Conservation (phyloP, 257 asterid species). For the Nyctanthes arbortristis region DNA sequence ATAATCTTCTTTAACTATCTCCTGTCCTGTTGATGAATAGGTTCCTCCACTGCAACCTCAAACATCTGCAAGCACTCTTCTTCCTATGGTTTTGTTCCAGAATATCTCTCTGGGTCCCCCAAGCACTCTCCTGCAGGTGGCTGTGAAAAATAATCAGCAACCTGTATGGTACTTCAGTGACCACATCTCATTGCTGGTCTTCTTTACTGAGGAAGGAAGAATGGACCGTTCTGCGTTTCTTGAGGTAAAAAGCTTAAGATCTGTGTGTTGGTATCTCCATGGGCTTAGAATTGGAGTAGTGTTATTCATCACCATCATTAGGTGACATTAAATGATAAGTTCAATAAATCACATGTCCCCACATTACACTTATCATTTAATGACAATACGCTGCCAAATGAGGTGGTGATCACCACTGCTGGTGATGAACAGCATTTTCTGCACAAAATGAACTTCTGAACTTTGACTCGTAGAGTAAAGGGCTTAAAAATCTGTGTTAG, state of each 20-base stretch:
- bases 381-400: no score
- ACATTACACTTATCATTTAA: no score
- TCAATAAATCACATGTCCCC: no score
- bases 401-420: no score
- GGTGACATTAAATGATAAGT: no score
- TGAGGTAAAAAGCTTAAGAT: conserved; percentile 50
- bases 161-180: conserved; percentile 96
- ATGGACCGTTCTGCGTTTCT: conserved; percentile 92
- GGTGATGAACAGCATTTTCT: no score
- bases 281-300: no score
- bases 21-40: conserved; percentile 37
- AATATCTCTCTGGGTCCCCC: conserved; percentile 85
- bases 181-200: conserved; percentile 54
- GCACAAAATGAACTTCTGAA: no score
- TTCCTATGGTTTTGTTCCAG: conserved; percentile 94
- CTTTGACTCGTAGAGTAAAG: no score
- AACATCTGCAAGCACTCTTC: conserved; percentile 72
- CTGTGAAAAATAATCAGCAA: conserved; percentile 96
- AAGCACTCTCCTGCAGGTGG: conserved; percentile 81
- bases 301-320: no score
- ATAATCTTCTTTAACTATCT: background rate
- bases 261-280: no score
- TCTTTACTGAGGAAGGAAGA: conserved; percentile 85
- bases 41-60: conserved; percentile 86
- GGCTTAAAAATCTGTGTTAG: no score